These are phyloP conservation scores for Lactifluus echinatus DNA, from an alignment of 768 basidiomycete species.

Conservation along the genomic window DNA sequence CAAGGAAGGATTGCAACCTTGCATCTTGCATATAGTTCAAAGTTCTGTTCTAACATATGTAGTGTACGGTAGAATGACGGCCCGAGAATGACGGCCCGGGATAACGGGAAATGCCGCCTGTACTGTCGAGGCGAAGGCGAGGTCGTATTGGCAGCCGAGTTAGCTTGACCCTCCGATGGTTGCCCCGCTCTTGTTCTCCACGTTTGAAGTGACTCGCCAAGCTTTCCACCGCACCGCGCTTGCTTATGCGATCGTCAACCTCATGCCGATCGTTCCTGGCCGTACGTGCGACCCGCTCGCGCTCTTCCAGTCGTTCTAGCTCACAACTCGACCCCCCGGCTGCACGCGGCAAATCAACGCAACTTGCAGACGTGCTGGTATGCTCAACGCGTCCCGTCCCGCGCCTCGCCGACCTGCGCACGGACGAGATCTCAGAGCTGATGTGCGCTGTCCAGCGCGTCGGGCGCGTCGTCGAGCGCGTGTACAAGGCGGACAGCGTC, in stretches of 20 bases:
- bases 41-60: too few relatives aligned
- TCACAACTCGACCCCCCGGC: conserved; percentile 25
- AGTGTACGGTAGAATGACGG: too few relatives aligned
- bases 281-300: conserved; percentile 48
- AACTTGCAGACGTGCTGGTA: conserved; percentile 43
- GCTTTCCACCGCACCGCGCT: conserved; percentile 61
- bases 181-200: conserved; percentile 53
- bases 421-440: conserved; percentile 64
- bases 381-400: conserved; percentile 42
- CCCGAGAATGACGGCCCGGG: too few relatives aligned
- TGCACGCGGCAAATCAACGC: too few relatives aligned
- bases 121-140: too few relatives aligned
- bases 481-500: conserved; percentile 72
- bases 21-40: too few relatives aligned
- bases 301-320: neutral
- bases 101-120: too few relatives aligned
- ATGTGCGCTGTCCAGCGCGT: conserved; percentile 76
- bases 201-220: conserved; percentile 71
- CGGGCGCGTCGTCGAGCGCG: conserved; percentile 70
- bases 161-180: neutral
- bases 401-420: conserved; percentile 39
- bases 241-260: conserved; percentile 84
- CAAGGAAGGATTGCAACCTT: too few relatives aligned
- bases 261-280: conserved; percentile 89
- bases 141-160: too few relatives aligned